Base-by-base conservation (phyloP, 371 early-diverging fungal genomes). In the Funneliformis caledonium region DNA sequence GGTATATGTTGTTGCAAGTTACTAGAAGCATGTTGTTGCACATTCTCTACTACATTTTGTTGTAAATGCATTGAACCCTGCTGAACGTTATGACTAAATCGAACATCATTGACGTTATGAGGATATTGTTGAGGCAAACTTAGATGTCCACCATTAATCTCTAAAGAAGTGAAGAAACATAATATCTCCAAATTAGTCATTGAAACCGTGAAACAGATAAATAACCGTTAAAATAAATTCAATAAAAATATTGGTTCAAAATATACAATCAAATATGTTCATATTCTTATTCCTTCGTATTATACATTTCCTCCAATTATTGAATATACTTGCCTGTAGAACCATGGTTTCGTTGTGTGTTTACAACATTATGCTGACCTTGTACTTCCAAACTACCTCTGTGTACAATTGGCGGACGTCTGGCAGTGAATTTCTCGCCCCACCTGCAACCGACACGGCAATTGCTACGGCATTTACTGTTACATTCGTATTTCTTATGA, bases 401-500 rank as follows among this genome's bases (percentile, higher is more conserved):
- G 9, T 19, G 9, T 68, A 33, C 4, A 48, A 68, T 68, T 52
- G 78, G 78, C 10, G 52, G 79, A 22, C 79, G 50, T 9, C 79
- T 48, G 11, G 70, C 31, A 19, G 79, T 70, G n/a, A 70, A 70
- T 26, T 56, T 70, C 9, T 70, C 79, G 42, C 79, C 69, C 79
- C 79, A 79, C 12, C 70, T 79, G 22, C 79, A 79, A 16, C 79
- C 68, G n/a, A 79, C 59, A 43, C 72, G 68, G 45, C 79, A 79
- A 16, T 52, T 52, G 43, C 72, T 68, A n/a, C 67, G 68, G 9
- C 70, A 26, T 26, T 26, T 26, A 26, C 26, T 26, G 26, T 26
- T 70, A 64, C 79, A 79, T 59, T 79, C 79, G 45, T 70, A 79
- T 33, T 79, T 79, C 31, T 79, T 79, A 45, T 79, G 79, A 37